These are phyloP conservation scores for Pyricularia grisea DNA, from an alignment of 2,329 filamentous ascomycete genomes.

Conservation along the genomic window DNA sequence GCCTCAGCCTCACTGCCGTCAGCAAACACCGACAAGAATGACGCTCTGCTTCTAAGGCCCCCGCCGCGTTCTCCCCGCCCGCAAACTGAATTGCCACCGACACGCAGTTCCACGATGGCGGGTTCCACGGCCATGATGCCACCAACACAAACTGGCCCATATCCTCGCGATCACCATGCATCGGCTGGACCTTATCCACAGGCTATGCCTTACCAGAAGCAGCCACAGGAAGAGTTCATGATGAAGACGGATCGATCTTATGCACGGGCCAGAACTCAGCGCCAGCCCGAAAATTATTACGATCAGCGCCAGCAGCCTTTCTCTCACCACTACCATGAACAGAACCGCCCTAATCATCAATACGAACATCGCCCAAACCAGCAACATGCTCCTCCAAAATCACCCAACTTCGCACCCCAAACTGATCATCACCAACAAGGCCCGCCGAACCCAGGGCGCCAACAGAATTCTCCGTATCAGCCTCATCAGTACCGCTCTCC, in stretches of 20 bases:
- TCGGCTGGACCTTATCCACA: background rate
- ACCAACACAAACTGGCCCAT: background rate
- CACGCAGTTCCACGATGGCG: background rate
- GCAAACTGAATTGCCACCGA: constrained; percentile 8
- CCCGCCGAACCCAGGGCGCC: background rate
- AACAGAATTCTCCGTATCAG: background rate
- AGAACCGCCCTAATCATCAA: background rate
- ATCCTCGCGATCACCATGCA: background rate
- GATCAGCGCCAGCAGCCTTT: background rate
- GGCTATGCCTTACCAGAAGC: constrained; percentile 7
- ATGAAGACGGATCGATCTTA: constrained; percentile 15
- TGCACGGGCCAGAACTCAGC: constrained; percentile 7
- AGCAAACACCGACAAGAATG: background rate
- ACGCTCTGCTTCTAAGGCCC: constrained; percentile 7
- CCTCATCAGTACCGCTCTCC: background rate
- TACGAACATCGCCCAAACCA: background rate
- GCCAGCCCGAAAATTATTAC: background rate
- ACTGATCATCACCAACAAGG: background rate
- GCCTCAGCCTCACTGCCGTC: constrained; percentile 6
- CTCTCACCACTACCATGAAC: background rate
- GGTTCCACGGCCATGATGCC: constrained; percentile 1
- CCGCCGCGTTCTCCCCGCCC: constrained; percentile 9
- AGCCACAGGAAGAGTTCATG: constrained; percentile 15
- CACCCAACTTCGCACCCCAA: background rate
- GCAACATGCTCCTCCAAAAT: background rate